Base-by-base conservation (phyloP, 1,284 basidiomycete species). In the Sanguinoderma infundibulare region DNA sequence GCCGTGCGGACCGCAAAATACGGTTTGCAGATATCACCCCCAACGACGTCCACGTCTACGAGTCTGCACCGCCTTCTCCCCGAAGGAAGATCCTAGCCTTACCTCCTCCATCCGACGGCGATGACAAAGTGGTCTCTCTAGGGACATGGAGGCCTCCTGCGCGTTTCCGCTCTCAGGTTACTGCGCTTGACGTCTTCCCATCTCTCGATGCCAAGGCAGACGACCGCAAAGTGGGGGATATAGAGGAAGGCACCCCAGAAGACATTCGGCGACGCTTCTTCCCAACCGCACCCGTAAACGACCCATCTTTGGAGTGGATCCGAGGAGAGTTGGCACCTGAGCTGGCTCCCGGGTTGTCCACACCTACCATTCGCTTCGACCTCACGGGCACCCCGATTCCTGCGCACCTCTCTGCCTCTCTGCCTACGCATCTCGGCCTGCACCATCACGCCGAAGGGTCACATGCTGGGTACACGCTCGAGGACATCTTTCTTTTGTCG, bases 391-490 rank as follows among this genome's bases (percentile, higher is more conserved):
- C 77, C 5, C 83, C 85, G 0, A 87, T 96, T 17, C 79, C 90
- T 0, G 62, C 77, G 0, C 72, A 79, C 1, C 63, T 85, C 2
- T 82, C 85, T 1, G 73, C 78, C 0, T 78, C 78, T 2, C 76
- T 96, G 5, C 94, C 94, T 0, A 90, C 90, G 0, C 89, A 95
- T 74, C 82, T 95, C 2, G 96, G 96, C 1, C 79, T 98, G 24
- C 96, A 98, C 74, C 96, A 98, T 73, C 96, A 98, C 62, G 87
- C 93, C 0, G 91, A 94, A 60, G 88, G 89, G 22, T 74, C 78
- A 2, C 86, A 79, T 64, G 95, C 96, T 0, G 96, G 96, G 0
- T 98, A 98, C 74, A 96, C 94, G 0, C 77, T 97, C 0, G 87
- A 91, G 38, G 96, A 98, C 64, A 82, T 98, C n/a, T 86, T 96